A percentile compares a stretch with the other conserved stretches of the same genome.
phyloP scores from a whole-genome alignment of 352 stramenopile genomes.

The Phytopythium mirpurense region DNA sequence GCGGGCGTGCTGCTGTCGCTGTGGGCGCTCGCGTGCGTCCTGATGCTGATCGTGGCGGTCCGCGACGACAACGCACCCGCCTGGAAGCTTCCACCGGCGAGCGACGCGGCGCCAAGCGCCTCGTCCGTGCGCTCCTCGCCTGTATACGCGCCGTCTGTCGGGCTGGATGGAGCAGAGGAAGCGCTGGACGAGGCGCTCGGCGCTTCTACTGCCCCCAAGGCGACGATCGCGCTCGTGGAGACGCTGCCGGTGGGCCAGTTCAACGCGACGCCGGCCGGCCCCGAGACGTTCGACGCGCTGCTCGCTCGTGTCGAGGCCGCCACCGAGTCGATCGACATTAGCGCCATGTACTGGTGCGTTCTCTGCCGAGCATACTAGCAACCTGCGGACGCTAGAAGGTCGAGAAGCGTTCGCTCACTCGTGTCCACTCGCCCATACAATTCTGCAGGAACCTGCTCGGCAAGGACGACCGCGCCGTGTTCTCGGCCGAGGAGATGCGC shows the following conservation, averaged over 20 bases:
- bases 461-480: conserved; percentile 43
- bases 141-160: not conserved
- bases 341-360: conserved; percentile 75
- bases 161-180: not conserved
- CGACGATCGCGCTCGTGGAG: conserved; percentile 51
- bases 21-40: conserved; percentile 4
- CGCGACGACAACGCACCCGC: not conserved
- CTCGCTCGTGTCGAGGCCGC: conserved; percentile 34
- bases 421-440: no score
- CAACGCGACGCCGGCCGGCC: conserved; percentile 23
- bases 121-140: not conserved
- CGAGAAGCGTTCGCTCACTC: no score
- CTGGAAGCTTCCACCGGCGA: not conserved
- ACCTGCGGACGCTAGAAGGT: no score
- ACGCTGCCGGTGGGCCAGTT: conserved; percentile 66
- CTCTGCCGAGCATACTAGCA: no score
- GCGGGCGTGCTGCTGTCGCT: conserved; percentile 1
- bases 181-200: not conserved
- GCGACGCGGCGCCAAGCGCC: no score
- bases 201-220: not conserved
- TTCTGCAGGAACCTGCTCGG: conserved; percentile 64
- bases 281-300: conserved; percentile 46
- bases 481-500: conserved; percentile 47
- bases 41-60: conserved; percentile 3
- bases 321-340: conserved; percentile 55